Percentiles rank a stretch among this genome's conserved stretches.
Evolutionary conservation across 768 basidiomycete genomes (phyloP).

Genomic region (Lactarius trivialis): DNA sequence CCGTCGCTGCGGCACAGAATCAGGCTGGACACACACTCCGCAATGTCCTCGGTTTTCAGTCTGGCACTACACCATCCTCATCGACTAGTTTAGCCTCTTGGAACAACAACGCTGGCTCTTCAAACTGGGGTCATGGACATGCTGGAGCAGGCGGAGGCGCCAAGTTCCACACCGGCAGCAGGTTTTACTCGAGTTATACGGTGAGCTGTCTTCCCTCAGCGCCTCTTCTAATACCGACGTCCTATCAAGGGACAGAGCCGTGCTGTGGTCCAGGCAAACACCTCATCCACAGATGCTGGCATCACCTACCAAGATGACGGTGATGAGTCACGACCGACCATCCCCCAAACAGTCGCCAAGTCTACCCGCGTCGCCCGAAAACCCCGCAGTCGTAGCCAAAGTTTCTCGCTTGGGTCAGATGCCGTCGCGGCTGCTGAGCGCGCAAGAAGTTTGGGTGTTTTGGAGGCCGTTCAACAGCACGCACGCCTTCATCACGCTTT

Average conservation of each 20-base stretch:
- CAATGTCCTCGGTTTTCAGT: slow-evolving; percentile 69
- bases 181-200: slow-evolving; percentile 62
- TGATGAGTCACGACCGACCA: slow-evolving; percentile 40
- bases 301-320: slow-evolving; percentile 48
- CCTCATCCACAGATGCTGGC: slow-evolving; percentile 47
- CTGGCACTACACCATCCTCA: slow-evolving; percentile 39
- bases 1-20: slow-evolving; percentile 68
- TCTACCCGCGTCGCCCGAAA: slow-evolving; percentile 27
- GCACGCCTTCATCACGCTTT: slow-evolving; percentile 57
- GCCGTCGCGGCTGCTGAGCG: slow-evolving; percentile 37
- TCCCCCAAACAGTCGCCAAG: slow-evolving; percentile 24
- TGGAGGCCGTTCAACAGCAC: slow-evolving; percentile 59
- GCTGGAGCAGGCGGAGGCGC: slow-evolving; percentile 60
- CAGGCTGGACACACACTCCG: slow-evolving; percentile 61
- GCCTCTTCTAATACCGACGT: neutral
- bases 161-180: slow-evolving; percentile 64
- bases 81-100: slow-evolving; percentile 35
- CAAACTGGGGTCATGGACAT: slow-evolving; percentile 49
- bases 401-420: slow-evolving; percentile 44
- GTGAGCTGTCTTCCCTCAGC: slow-evolving; percentile 36
- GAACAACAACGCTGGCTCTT: slow-evolving; percentile 40
- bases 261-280: slow-evolving; percentile 65
- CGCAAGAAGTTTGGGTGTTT: slow-evolving; percentile 42
- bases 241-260: slow-evolving; percentile 54
- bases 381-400: slow-evolving; percentile 51